Evolutionary conservation across 306 rosid genomes (phyloP).

Genomic region (Trifolium repens): DNA sequence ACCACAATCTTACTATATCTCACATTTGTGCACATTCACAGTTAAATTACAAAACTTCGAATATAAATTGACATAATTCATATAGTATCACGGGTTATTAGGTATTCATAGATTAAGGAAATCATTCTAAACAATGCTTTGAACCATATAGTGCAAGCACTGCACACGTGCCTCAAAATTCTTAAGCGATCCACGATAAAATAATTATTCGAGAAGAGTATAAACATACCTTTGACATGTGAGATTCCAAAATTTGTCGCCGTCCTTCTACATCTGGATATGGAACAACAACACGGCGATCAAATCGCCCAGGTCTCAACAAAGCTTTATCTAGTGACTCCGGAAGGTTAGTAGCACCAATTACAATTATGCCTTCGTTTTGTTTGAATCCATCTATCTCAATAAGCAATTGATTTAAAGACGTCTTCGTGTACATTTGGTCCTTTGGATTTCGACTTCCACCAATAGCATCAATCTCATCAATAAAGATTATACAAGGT

Average conservation of each 20-base stretch:
- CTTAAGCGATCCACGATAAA: conserved; percentile 12
- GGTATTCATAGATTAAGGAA: not conserved
- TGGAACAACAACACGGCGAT: conserved; percentile 86
- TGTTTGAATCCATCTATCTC: conserved; percentile 97
- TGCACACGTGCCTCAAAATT: not conserved
- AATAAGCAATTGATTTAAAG: conserved; percentile 90
- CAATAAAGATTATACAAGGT: conserved; percentile 91
- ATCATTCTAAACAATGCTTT: not conserved
- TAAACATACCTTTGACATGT: conserved; percentile 81
- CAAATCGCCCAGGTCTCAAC: conserved; percentile 97
- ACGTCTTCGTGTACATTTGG: conserved; percentile 82
- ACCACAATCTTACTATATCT: not conserved
- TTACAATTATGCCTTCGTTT: conserved; percentile 92
- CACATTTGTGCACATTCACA: not conserved
- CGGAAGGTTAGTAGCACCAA: conserved; percentile 94
- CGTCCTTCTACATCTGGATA: conserved; percentile 98
- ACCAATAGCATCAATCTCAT: conserved; percentile 95
- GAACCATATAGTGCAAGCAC: not conserved
- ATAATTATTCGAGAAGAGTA: not conserved
- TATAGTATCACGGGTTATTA: not conserved
- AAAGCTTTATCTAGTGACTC: conserved; percentile 90
- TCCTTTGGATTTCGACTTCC: conserved; percentile 83
- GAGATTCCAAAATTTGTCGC: conserved; percentile 85
- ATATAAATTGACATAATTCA: not conserved
- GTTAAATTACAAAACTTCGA: not conserved